Evolutionary conservation across 2,329 filamentous ascomycete genomes (phyloP).

Genomic region (Magnaporthales sp.): DNA sequence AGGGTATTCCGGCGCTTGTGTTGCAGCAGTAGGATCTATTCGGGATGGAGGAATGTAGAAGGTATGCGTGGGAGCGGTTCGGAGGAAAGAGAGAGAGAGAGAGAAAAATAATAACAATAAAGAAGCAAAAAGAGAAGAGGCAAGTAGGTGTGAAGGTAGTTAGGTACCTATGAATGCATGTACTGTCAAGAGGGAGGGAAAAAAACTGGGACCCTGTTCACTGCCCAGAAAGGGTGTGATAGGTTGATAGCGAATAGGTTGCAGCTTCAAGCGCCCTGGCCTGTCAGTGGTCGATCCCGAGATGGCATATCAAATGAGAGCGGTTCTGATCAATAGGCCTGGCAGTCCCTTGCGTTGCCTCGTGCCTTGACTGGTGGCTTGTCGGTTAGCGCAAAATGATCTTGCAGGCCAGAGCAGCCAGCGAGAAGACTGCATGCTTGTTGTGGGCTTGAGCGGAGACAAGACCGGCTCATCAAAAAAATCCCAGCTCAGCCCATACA

Average conservation of each 20-base stretch:
- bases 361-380: background rate
- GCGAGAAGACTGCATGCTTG: background rate
- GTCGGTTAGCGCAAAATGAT: background rate
- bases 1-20: conserved; percentile 26
- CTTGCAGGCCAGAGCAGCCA: background rate
- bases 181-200: conserved; percentile 4
- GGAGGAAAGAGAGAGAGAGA: conserved; percentile 6
- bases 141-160: background rate
- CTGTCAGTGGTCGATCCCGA: conserved; percentile 32
- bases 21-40: conserved; percentile 17
- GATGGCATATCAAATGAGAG: conserved; percentile 37
- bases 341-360: background rate
- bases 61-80: conserved; percentile 3
- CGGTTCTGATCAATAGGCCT: conserved; percentile 14
- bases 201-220: conserved; percentile 1
- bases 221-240: conserved; percentile 18
- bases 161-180: conserved; percentile 4
- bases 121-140: conserved; percentile 9
- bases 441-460: background rate
- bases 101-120: conserved; percentile 4
- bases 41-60: conserved; percentile 7
- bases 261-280: conserved; percentile 31
- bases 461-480: background rate
- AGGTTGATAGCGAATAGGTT: conserved; percentile 23
- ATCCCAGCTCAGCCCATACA: background rate